Evolutionary conservation across 805 yeast species (phyloP), one percentile per base, ranked within the genome.

Genomic region (Candida xiaguanensis): DNA sequence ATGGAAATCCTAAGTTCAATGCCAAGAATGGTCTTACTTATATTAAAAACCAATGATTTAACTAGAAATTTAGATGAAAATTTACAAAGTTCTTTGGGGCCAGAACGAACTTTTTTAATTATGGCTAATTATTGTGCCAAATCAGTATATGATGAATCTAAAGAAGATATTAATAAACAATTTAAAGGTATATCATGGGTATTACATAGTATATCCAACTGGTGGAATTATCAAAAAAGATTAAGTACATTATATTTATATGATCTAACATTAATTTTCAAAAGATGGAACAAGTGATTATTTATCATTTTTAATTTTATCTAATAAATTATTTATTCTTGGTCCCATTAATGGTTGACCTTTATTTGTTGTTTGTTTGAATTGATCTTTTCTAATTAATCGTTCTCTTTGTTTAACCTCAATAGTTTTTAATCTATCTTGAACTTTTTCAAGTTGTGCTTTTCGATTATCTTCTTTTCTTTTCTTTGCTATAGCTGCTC

Each of bases 331-430:
- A 40, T 78, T 82, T 42, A 90, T 86, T 59, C 95, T 77, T 12
- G 96, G 95, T 0, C 88, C 96, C 91, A 90, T 86, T 32, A 77
- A 61, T 2, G 97, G 97, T 58, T 90, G 98, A 0, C 98, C 98
- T 30, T 34, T 38, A 50, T 70, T 70, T 1, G 95, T 90, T 45
- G 68, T 80, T 42, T 74, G 69, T 7, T 61, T 43, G 3, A 68
- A 44, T 18, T 54, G 50, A 50, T 64, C 55, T 66, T 74, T 50
- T 74, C 62, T 52, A 66, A 63, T 30, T 53, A 65, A 52, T 59
- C 70, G 43, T 65, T 77, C 53, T 58, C 56, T 49, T 52, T 61
- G 31, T 67, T 66, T 43, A 65, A 53, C 42, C 28, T 59, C 68
- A n/a, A 63, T 50, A 11, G 55, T 56, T 24, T 54, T 52, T 32